Base-by-base conservation (phyloP, 2,329 filamentous ascomycete genomes). In the Aspergillus neotritici region DNA sequence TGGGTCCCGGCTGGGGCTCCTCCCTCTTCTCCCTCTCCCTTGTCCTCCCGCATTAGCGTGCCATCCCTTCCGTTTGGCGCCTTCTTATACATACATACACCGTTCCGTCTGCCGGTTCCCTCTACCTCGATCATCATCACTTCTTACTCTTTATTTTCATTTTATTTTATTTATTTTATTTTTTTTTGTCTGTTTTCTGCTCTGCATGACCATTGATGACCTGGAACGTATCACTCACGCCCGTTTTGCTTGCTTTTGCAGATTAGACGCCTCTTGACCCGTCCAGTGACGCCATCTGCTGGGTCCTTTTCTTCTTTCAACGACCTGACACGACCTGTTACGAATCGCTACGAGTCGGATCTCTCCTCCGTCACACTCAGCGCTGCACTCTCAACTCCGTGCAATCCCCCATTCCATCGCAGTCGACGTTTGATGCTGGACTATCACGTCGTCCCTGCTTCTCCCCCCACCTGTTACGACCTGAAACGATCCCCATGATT, bases 401-500 rank as follows among this genome's bases (percentile, higher is more conserved):
- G 36, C 14, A 17, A n/a, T n/a, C 30, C 31, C 8, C 29, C 28
- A 33, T 46, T 32, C 32, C 34, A 28, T 37, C 13, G n/a, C 31
- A 29, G 29, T 46, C 40, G 41, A 51, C 50, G 48, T 46, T 50
- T 44, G 47, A 55, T 55, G 49, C 50, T 48, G 44, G 43, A 46
- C 40, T 46, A 40, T 46, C 45, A 46, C 50, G 49, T 52, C 54
- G 57, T 56, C 48, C 31, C 53, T 52, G 21, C 21, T 25, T 25
- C 21, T 51, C 34, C 44, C 50, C 49, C 53, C 46, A 50, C 40
- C 55, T 54, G 61, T 69, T 61, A 70, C 64, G 67, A 70, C 60
- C 54, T 63, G 65, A 64, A 61, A 70, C 65, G 67, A 69, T 56
- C 58, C 60, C 63, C 60, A 70, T 65, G 66, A 58, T 52, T 50